Conservation (phyloP, 768 basidiomycete genomes). For the Lyophyllum decastes region DNA sequence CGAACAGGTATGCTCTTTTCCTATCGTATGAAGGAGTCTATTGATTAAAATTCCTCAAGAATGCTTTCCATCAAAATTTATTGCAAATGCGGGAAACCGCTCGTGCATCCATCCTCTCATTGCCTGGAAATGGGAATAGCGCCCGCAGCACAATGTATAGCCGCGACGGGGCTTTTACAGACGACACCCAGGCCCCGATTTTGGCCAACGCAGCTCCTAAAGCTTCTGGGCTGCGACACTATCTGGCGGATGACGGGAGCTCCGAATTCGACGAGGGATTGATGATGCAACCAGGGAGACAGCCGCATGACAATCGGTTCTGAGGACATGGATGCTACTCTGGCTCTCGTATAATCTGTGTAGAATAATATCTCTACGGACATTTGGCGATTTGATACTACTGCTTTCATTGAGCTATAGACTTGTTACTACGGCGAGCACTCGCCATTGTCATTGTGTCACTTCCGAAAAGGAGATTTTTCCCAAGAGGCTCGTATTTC, state of each 20-base stretch:
- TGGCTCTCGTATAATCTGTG: constrained; percentile 5
- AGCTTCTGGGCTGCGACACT: constrained; percentile 55
- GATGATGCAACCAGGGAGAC: constrained; percentile 39
- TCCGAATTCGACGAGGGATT: constrained; percentile 53
- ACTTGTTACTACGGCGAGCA: neutral
- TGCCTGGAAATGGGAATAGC: constrained; percentile 47
- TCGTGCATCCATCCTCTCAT: constrained; percentile 62
- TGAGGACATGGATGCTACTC: constrained; percentile 20
- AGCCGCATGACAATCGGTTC: constrained; percentile 36
- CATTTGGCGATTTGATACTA: constrained; percentile 7
- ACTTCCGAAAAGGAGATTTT: neutral
- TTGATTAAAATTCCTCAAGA: constrained; percentile 38
- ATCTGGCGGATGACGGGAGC: constrained; percentile 49
- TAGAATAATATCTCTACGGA: constrained; percentile 16
- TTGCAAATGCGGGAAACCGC: constrained; percentile 78
- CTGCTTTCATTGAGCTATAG: neutral
- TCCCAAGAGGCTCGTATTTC: neutral
- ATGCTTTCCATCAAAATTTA: constrained; percentile 79
- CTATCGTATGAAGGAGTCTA: neutral
- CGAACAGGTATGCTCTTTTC: constrained; percentile 61
- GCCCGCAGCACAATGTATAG: constrained; percentile 52
- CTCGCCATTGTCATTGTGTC: neutral
- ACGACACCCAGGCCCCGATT: constrained; percentile 59
- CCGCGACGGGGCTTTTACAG: constrained; percentile 46
- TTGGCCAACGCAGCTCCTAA: constrained; percentile 49